phyloP scores from a whole-genome alignment of 805 yeast genomes.

The Metschnikowia baotianmanensis region DNA sequence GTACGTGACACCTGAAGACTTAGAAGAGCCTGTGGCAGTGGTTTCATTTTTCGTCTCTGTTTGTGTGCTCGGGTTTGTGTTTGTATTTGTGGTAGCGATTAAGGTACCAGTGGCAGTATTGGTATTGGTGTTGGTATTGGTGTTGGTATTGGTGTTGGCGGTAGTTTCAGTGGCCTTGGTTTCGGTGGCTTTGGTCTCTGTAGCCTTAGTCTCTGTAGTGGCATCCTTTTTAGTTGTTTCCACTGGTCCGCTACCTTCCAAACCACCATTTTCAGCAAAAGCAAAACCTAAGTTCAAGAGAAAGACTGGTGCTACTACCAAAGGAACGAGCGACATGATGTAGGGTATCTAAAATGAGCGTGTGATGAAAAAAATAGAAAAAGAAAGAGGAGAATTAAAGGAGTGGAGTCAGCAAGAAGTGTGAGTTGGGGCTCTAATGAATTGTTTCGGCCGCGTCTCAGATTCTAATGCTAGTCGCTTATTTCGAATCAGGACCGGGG shows the following conservation, averaged over 20 bases:
- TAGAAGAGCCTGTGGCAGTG: constrained; percentile 9
- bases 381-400: too few relatives aligned
- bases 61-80: constrained; percentile 5
- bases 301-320: constrained; percentile 10
- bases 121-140: constrained; percentile 3
- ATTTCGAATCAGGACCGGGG: too few relatives aligned
- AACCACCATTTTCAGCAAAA: constrained; percentile 18
- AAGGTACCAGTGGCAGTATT: constrained; percentile 4
- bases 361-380: too few relatives aligned
- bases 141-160: constrained; percentile 1
- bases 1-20: constrained; percentile 22
- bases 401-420: too few relatives aligned
- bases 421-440: too few relatives aligned
- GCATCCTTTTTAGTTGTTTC: background rate
- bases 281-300: constrained; percentile 16
- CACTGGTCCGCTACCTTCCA: constrained; percentile 9
- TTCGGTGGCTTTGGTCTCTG: background rate
- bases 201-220: background rate
- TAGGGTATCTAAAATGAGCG: background rate
- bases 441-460: too few relatives aligned
- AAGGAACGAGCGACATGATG: constrained; percentile 13
- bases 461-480: too few relatives aligned
- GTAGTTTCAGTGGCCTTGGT: constrained; percentile 1
- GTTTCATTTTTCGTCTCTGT: constrained; percentile 13
- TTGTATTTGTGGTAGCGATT: constrained; percentile 4